Conservation (phyloP, 169 alveolate species). For the Cystoisospora suis region DNA sequence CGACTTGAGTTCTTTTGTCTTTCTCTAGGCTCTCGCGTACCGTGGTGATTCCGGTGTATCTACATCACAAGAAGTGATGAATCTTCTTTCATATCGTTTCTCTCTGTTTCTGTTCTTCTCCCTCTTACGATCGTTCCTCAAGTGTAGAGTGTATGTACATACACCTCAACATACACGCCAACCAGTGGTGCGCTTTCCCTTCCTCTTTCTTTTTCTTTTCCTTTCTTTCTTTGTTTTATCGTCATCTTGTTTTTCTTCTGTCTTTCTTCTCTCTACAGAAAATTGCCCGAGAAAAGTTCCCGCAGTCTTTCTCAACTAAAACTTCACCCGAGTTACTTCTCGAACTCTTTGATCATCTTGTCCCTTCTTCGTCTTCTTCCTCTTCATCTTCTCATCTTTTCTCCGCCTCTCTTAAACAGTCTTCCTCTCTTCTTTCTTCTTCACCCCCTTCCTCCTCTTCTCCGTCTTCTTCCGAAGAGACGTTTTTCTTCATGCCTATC, state of each 20-base stretch:
- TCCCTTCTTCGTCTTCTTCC: background rate
- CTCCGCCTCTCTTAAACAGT: background rate
- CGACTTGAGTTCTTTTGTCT: background rate
- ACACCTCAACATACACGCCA: background rate
- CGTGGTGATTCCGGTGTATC: background rate
- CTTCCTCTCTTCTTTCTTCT: background rate
- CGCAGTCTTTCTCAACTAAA: background rate
- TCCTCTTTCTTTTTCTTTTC: background rate
- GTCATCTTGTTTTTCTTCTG: background rate
- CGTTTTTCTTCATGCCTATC: background rate
- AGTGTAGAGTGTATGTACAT: background rate
- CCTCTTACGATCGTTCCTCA: background rate
- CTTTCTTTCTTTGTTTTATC: background rate
- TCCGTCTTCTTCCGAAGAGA: background rate
- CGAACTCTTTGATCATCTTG: too few species aligned
- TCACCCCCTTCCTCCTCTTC: background rate
- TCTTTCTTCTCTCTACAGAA: background rate
- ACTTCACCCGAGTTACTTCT: too few species aligned
- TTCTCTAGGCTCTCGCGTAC: background rate
- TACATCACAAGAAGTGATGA: too few species aligned
- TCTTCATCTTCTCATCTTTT: background rate
- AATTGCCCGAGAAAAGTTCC: background rate
- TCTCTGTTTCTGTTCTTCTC: background rate
- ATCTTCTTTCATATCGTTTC: background rate
- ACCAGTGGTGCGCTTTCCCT: background rate